Evolutionary conservation across 2,329 filamentous ascomycete genomes (phyloP), one percentile per base, ranked within the genome.

Genomic region (Spiromastix sp.): DNA sequence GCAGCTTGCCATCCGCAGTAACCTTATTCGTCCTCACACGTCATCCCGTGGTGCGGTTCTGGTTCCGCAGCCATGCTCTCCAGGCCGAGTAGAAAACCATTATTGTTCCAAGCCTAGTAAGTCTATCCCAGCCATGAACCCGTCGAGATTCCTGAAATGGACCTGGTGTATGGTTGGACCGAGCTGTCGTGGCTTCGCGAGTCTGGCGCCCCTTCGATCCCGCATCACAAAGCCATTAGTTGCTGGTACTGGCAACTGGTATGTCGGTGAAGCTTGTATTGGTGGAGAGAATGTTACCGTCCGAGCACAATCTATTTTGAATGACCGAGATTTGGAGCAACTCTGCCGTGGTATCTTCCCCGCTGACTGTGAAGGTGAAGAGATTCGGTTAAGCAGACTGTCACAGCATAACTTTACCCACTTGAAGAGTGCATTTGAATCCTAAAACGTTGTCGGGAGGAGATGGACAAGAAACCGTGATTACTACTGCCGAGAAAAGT

Each of bases 281-380:
- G 26, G 26, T 13, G 26, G 26, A 10, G 5, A 29, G 12, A 29
- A n/a, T 29, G 26, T 29, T 29, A 29, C 26, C 16, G 26, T 29
- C n/a, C 26, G 12, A 7, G 12, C 26, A 10, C 26, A 29, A 15
- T 29, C 26, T 5, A 12, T 29, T 12, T 29, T 29, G 6, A 15
- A 29, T 29, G 26, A 29, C 16, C 26, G 16, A 8, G 26, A 29
- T 29, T 12, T 29, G 26, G 9, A 29, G 16, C 8, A 29, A 29
- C 26, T 29, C 26, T 28, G 26, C n/a, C 9, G 2, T 29, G 26
- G 26, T 13, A 8, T 8, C 8, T 29, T 29, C 7, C 26, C 26
- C 8, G 26, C 7, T 29, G 16, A 29, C 26, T 29, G 26, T 29
- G 26, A 29, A 10, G 26, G 26, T 11, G 26, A 29, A 13, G 26